Conservation (phyloP, 1,284 basidiomycete genomes). For the Ganoderma leucocontextum region DNA sequence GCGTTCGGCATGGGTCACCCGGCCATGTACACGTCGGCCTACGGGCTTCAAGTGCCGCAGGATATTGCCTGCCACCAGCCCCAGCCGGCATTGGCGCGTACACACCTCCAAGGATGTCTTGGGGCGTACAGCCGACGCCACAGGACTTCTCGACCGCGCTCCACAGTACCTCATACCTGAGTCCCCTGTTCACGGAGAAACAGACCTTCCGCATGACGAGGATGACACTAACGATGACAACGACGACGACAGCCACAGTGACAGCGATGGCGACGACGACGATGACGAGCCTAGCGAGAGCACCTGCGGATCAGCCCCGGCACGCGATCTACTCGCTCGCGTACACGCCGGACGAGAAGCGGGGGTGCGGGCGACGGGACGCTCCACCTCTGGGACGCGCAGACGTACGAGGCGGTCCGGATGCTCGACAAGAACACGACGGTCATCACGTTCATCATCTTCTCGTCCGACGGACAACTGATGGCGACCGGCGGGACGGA, state of each 20-base stretch:
- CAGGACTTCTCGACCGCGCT: not conserved
- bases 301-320: slow-evolving; percentile 12
- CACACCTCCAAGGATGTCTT: not conserved
- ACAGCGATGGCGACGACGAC: not conserved
- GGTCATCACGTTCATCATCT: slow-evolving; percentile 35
- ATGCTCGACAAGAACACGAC: slow-evolving; percentile 26
- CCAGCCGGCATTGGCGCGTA: not conserved
- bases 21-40: not conserved
- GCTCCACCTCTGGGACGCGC: slow-evolving; percentile 35
- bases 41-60: not conserved
- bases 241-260: not conserved
- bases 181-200: not conserved
- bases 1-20: not conserved
- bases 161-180: not conserved
- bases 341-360: slow-evolving; percentile 36
- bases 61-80: not conserved
- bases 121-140: not conserved
- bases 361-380: slow-evolving; percentile 36
- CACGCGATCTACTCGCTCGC: slow-evolving; percentile 30
- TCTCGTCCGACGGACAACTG: slow-evolving; percentile 31
- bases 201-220: not conserved
- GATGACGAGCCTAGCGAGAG: not conserved
- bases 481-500: slow-evolving; percentile 35
- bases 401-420: slow-evolving; percentile 14
- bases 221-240: not conserved